Evolutionary conservation across 495 filamentous ascomycete genomes (phyloP), one percentile per base, ranked within the genome.

Genomic region (Cenococcum geophilum): DNA sequence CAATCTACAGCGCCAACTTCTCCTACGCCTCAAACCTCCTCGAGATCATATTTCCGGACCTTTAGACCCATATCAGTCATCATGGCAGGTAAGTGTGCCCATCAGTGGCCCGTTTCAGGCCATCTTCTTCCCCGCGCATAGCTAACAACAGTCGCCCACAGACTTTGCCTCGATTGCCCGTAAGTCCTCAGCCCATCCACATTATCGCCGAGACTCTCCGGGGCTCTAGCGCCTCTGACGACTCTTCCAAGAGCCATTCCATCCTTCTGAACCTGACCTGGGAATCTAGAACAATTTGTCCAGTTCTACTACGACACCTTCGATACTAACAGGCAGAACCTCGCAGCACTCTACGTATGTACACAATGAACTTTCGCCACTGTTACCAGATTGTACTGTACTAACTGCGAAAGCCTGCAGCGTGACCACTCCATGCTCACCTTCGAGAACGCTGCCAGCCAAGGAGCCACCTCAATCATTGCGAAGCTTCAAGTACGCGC

Each of bases 381-480:
- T 16, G 47, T 14, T 20, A 42, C 6, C 55, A 23, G 10, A 10
- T 35, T 36, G 18, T 12, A 49, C 49, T 12, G 23, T 25, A 47
- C 45, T 42, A 57, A 58, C 55, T 40, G 47, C 58, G 21, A 48
- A 14, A 48, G 14, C 23, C 40, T 21, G 32, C 56, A 97, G 92
- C 85, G 90, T 60, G 82, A 86, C 0, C 71, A 86, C 47, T 97
- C 93, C 45, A 95, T 95, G 87, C 79, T 97, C 79, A 97, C 92
- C 25, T 97, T 96, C 71, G 89, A 98, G 81, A 82, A 76, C 36
- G 55, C 67, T 32, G 78, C 84, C 14, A 60, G 80, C 35, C 76
- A 79, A 63, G 92, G 92, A 61, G 72, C 76, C 3, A 60, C 22
- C 1, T 65, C 57, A 1, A 97, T 98, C 70, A 71, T 85, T 40